Evolutionary conservation across 495 filamentous ascomycete genomes (phyloP).

Genomic region (Aspergillus carlsbadensis): DNA sequence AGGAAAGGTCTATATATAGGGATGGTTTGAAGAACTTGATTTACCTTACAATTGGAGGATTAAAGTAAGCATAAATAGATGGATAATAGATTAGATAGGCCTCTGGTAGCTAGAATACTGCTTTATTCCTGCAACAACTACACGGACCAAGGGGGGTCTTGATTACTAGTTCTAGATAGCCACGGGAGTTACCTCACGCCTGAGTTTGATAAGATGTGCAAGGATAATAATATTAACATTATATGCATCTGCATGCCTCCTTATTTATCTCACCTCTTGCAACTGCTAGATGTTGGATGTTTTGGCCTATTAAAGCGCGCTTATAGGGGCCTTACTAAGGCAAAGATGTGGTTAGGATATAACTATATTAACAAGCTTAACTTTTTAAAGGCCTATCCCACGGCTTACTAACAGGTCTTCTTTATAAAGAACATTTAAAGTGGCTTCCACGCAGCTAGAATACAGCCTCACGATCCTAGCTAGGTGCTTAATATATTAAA

Average conservation of each 20-base stretch:
- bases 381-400: conserved; percentile 15
- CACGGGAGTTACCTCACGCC: conserved; percentile 27
- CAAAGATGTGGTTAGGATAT: conserved; percentile 9
- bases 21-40: background rate
- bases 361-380: conserved; percentile 20
- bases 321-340: conserved; percentile 7
- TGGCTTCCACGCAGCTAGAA: conserved; percentile 8
- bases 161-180: conserved; percentile 15
- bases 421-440: conserved; percentile 11
- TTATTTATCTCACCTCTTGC: conserved; percentile 22
- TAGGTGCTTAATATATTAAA: background rate
- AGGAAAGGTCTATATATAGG: background rate
- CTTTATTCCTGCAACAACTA: conserved; percentile 14
- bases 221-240: conserved; percentile 23
- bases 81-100: conserved; percentile 29
- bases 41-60: conserved; percentile 4
- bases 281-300: conserved; percentile 8
- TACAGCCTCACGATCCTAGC: background rate
- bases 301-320: conserved; percentile 14
- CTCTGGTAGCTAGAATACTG: conserved; percentile 18
- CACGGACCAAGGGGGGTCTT: background rate
- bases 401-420: conserved; percentile 8
- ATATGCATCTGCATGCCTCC: conserved; percentile 25
- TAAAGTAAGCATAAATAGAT: conserved; percentile 18
- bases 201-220: conserved; percentile 22